A percentile compares a stretch with the other conserved stretches of the same genome.
These are phyloP conservation scores for Solanum pinnatisectum DNA, from an alignment of 257 asterid genomes.

Conservation along the genomic window DNA sequence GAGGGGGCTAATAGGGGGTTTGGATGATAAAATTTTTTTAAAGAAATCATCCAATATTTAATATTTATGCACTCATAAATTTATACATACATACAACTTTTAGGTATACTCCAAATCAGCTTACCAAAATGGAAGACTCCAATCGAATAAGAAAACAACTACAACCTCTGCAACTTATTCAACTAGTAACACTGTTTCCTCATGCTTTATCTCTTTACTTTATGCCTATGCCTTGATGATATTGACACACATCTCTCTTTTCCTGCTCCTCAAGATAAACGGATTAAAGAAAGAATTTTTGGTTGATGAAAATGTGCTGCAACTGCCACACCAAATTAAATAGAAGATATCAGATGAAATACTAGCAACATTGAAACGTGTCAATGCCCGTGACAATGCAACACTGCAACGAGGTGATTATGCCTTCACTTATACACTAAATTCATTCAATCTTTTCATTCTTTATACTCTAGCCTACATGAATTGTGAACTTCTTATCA, in stretches of 20 bases:
- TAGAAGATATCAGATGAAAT: slow-evolving; percentile 52
- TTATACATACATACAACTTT: slow-evolving; percentile 23
- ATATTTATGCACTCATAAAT: neutral
- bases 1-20: no score
- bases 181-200: slow-evolving; percentile 41
- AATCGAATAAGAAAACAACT: slow-evolving; percentile 58
- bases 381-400: slow-evolving; percentile 40
- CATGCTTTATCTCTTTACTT: neutral
- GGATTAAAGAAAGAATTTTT: slow-evolving; percentile 29
- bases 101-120: slow-evolving; percentile 62
- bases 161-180: slow-evolving; percentile 67
- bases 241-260: neutral
- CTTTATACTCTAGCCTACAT: neutral
- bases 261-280: slow-evolving; percentile 37
- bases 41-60: neutral
- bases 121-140: slow-evolving; percentile 73
- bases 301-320: slow-evolving; percentile 40
- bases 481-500: neutral
- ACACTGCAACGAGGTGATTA: slow-evolving; percentile 53
- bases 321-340: slow-evolving; percentile 51
- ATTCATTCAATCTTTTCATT: neutral
- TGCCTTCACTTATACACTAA: neutral
- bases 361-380: slow-evolving; percentile 38
- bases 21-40: no score
- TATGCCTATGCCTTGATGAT: neutral